phyloP scores from a whole-genome alignment of 2,329 filamentous ascomycete species.

The Fusarium marasasianum region DNA sequence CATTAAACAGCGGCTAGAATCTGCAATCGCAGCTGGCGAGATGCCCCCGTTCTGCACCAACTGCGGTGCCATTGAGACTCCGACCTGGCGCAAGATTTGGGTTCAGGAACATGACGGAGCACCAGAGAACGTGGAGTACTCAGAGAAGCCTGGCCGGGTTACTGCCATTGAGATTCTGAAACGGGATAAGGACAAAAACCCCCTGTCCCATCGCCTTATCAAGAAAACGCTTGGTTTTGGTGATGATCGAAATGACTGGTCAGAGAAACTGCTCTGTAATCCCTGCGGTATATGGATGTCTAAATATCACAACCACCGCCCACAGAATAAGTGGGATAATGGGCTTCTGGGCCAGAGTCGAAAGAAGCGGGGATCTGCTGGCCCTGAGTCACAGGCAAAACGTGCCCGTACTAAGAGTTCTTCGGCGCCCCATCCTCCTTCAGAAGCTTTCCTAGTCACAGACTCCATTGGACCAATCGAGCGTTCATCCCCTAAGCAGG shows the following conservation, averaged over 20 bases:
- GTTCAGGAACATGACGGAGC: slow-evolving; percentile 77
- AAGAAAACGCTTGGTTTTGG: slow-evolving; percentile 75
- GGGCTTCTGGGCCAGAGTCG: slow-evolving; percentile 62
- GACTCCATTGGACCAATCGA: slow-evolving; percentile 62
- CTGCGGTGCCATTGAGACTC: slow-evolving; percentile 94
- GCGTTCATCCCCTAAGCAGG: slow-evolving; percentile 45
- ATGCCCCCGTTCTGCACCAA: slow-evolving; percentile 91
- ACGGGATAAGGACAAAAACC: slow-evolving; percentile 68
- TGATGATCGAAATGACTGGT: slow-evolving; percentile 74
- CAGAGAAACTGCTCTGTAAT: slow-evolving; percentile 85
- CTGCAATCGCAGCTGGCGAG: slow-evolving; percentile 78
- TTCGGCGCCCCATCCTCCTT: slow-evolving; percentile 56
- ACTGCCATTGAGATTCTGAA: slow-evolving; percentile 77
- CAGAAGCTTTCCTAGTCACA: slow-evolving; percentile 64
- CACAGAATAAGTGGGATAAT: slow-evolving; percentile 83
- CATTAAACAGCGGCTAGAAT: slow-evolving; percentile 67
- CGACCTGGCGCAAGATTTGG: slow-evolving; percentile 95
- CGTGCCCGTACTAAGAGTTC: slow-evolving; percentile 61
- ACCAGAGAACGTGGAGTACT: slow-evolving; percentile 75
- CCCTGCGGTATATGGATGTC: slow-evolving; percentile 95
- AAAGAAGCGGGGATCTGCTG: slow-evolving; percentile 57
- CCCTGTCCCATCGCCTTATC: slow-evolving; percentile 75
- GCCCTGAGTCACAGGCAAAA: slow-evolving; percentile 55
- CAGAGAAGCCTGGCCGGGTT: slow-evolving; percentile 76
- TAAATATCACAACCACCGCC: slow-evolving; percentile 87